Conservation (phyloP, 371 early-diverging fungal genomes). For the Synchytrium microbalum region DNA sequence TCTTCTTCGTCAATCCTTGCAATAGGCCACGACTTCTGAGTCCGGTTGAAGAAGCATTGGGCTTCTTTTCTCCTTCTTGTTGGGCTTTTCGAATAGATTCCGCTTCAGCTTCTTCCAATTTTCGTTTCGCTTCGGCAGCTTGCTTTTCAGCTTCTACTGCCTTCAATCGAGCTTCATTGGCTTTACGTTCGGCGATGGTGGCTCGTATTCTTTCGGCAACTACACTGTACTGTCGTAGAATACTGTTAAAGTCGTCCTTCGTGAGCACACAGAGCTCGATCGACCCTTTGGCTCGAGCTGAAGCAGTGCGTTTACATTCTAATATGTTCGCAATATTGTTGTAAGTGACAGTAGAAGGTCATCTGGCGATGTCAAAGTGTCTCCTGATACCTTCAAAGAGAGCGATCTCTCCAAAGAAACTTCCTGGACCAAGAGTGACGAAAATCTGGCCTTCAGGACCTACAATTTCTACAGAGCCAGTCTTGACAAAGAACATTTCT, state of each 20-base stretch:
- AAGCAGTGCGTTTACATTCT: constrained; percentile 25
- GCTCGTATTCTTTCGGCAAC: constrained; percentile 21
- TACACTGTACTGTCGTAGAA: constrained; percentile 21
- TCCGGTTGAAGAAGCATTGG: no score
- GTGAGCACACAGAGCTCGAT: constrained; percentile 27
- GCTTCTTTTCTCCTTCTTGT: neutral
- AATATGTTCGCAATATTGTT: no score
- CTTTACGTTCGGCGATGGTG: constrained; percentile 20
- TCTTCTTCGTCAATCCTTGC: no score
- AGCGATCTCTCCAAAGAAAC: constrained; percentile 34
- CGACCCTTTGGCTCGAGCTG: constrained; percentile 23
- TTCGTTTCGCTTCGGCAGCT: neutral
- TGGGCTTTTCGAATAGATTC: neutral
- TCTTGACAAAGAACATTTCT: constrained; percentile 33
- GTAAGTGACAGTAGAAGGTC: no score
- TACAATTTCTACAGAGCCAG: constrained; percentile 24
- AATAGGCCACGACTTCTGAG: no score
- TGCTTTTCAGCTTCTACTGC: neutral
- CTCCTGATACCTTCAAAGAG: constrained; percentile 29
- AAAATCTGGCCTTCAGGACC: constrained; percentile 16
- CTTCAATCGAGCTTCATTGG: constrained; percentile 11
- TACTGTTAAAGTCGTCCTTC: constrained; percentile 21
- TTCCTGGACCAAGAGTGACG: constrained; percentile 17
- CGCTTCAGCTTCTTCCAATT: neutral
- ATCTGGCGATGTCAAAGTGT: no score